A percentile compares a stretch with the other conserved stretches of the same genome.
Conservation (phyloP, 2,329 filamentous ascomycete genomes). For the Arthrobotrys conoides region DNA sequence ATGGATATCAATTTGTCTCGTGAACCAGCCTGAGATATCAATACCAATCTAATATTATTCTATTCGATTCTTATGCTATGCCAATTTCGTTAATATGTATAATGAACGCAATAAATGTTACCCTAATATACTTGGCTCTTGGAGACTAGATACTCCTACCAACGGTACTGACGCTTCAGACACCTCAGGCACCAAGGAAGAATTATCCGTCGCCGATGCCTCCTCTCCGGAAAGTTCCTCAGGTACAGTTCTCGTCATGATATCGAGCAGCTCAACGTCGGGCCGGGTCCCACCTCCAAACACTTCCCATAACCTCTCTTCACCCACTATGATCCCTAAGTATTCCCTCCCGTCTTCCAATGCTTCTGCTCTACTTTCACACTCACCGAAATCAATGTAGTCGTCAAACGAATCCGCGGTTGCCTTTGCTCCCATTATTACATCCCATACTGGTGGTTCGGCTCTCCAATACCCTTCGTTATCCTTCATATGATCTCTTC, state of each 20-base stretch:
- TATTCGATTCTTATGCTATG: no score
- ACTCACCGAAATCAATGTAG: slow-evolving; percentile 43
- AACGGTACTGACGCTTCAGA: neutral
- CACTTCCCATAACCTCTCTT: slow-evolving; percentile 44
- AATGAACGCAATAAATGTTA: neutral
- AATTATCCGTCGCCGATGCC: neutral
- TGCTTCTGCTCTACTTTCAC: neutral
- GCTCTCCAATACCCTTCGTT: slow-evolving; percentile 36
- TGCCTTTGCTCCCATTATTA: slow-evolving; percentile 29
- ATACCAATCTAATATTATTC: no score
- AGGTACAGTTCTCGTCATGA: neutral
- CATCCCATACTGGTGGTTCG: slow-evolving; percentile 34
- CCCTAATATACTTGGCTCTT: neutral
- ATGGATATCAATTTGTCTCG: no score
- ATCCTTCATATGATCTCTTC: slow-evolving; percentile 62
- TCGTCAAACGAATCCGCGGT: slow-evolving; percentile 38
- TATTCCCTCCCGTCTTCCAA: slow-evolving; percentile 24
- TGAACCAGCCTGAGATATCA: no score
- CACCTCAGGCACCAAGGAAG: neutral
- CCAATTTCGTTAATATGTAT: neutral
- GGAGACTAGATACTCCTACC: neutral
- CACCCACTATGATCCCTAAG: slow-evolving; percentile 41
- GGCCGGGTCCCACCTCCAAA: slow-evolving; percentile 40
- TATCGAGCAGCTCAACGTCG: slow-evolving; percentile 3
- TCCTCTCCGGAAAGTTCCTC: neutral